Evolutionary conservation across 176 grass and related monocot genomes (phyloP).

Genomic region (Carex kokanica): DNA sequence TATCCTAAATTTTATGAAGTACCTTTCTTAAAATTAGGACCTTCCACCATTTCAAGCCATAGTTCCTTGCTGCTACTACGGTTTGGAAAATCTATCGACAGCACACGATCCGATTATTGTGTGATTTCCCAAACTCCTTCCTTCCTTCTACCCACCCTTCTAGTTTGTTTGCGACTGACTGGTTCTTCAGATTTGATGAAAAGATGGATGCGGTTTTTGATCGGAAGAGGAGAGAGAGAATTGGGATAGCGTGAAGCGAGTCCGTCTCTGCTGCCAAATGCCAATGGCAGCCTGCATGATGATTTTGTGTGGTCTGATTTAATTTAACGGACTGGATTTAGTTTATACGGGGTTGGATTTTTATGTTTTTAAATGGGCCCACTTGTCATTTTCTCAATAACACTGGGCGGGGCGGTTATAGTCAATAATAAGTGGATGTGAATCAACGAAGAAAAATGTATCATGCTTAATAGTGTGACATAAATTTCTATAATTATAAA

Average conservation of each 20-base stretch:
- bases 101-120: not conserved
- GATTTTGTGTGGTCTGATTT: too few species aligned
- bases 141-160: not conserved
- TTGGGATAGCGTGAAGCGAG: not conserved
- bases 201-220: not conserved
- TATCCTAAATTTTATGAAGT: not conserved
- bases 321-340: too few species aligned
- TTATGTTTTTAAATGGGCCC: too few species aligned
- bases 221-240: not conserved
- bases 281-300: too few species aligned
- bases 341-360: too few species aligned
- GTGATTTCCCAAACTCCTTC: not conserved
- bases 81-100: not conserved
- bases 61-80: not conserved
- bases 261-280: too few species aligned
- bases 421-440: too few species aligned
- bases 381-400: too few species aligned
- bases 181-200: not conserved
- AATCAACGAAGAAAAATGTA: too few species aligned
- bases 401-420: too few species aligned
- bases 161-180: not conserved
- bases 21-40: not conserved
- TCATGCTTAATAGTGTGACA: too few species aligned
- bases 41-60: not conserved
- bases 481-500: too few species aligned